phyloP scores from a whole-genome alignment of 164 flowering plant genomes.

The Echeveria elegans region DNA sequence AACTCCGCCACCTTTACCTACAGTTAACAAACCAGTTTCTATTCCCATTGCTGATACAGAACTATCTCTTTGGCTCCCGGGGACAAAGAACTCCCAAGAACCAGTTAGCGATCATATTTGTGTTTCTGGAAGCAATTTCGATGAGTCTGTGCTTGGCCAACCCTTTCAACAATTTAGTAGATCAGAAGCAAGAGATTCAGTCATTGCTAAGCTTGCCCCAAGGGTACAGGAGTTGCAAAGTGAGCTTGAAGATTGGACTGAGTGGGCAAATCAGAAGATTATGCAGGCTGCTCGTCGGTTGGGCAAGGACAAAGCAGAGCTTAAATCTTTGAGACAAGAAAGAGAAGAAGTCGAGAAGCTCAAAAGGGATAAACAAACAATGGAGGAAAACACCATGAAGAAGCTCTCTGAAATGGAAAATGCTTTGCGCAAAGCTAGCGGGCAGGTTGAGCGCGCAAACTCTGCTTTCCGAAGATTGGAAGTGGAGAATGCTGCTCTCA shows the following conservation, averaged over 20 bases:
- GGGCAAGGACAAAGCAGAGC: slow-evolving; percentile 79
- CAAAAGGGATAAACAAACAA: slow-evolving; percentile 60
- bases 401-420: slow-evolving; percentile 81
- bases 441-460: slow-evolving; percentile 63
- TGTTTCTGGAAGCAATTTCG: slow-evolving; percentile 19
- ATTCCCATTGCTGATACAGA: slow-evolving; percentile 50
- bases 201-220: slow-evolving; percentile 53
- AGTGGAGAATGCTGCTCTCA: slow-evolving; percentile 55
- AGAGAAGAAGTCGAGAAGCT: slow-evolving; percentile 79
- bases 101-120: slow-evolving; percentile 24
- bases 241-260: slow-evolving; percentile 90
- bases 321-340: slow-evolving; percentile 78
- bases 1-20: slow-evolving; percentile 16
- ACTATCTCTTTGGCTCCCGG: slow-evolving; percentile 55
- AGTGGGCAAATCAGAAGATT: slow-evolving; percentile 94
- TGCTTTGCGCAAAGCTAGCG: slow-evolving; percentile 60
- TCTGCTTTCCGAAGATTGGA: slow-evolving; percentile 52
- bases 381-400: slow-evolving; percentile 84
- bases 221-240: slow-evolving; percentile 56
- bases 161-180: slow-evolving; percentile 40
- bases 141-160: slow-evolving; percentile 37
- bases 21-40: slow-evolving; percentile 19
- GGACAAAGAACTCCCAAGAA: slow-evolving; percentile 29
- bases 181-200: slow-evolving; percentile 59
- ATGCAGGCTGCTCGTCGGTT: slow-evolving; percentile 92